Base-by-base conservation (phyloP, 2,329 filamentous ascomycete genomes). In the Elsinoe australis region DNA sequence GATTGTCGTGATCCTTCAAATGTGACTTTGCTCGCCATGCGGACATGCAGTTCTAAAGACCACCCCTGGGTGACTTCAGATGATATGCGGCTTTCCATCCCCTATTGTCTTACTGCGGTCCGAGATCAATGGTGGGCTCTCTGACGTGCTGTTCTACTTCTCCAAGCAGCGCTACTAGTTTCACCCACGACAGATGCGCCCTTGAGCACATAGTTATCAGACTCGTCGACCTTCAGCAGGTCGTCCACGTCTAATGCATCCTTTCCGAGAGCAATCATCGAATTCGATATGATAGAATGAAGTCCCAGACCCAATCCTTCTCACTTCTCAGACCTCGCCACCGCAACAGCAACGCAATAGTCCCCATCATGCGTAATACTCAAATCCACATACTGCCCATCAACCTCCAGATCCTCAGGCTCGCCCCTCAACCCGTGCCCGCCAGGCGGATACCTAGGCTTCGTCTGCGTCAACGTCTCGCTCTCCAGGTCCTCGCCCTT, bases 301-400 rank as follows among this genome's bases (percentile, higher is more conserved):
- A 12, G 6, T 24, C 29, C 28, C 17, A 15, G n/a, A 8, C 17
- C 42, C 28, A 9, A 17, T 15, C 12, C 21, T 35, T 15, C 15
- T 45, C 17, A 18, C 12, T 8, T 14, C 3, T 44, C 28, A 10
- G 2, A 17, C 39, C 39, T 32, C 14, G 51, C 49, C 24, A 82
- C 72, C 5, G 83, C 84, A 15, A 76, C 81, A 7, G 87, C 87
- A 28, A 51, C 35, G 15, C 42, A 47, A 66, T 88, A 94, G 5
- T 87, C 82, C 1, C 78, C 82, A 64, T 95, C 89, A 62, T 95
- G 89, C 58, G 84, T 92, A 57, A 95, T 94, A 51, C 83, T 90
- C 35, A 95, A 62, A 58, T 78, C 72, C 10, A 81, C 87, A 42
- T 79, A 70, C 54, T 79, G 75, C n/a, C 66, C 67, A 7, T 52